Base-by-base conservation (phyloP, 495 filamentous ascomycete genomes). In the Collariella sp. region DNA sequence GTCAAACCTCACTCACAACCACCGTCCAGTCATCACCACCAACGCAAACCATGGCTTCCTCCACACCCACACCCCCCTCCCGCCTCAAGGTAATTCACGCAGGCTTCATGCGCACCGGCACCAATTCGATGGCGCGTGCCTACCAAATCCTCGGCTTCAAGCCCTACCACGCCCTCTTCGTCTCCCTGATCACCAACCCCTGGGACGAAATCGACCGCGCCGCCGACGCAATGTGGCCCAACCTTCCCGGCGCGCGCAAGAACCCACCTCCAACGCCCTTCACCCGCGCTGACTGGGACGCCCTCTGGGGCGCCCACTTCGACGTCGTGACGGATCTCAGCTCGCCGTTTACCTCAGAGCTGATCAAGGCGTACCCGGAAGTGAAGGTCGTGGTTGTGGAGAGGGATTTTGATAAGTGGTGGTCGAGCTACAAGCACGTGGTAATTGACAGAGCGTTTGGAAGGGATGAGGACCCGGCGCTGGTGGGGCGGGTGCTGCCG, bases 321-420 rank as follows among this genome's bases (percentile, higher is more conserved):
- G 63, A 71, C 22, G 69, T 69, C 33, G 62, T 72, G 5, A 67
- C 70, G 1, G 72, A 77, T 43, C 24, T 67, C 20, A 65, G 68
- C 0, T 43, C 55, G 23, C 34, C 66, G 2, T 78, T 76, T 44
- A 66, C 61, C 12, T 33, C 52, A 3, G 63, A 75, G 48, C 65
- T 76, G 2, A 65, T 76, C 47, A 50, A 53, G 7, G 69, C 71
- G 0, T 80, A 79, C 51, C 76, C 76, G 0, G 66, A 79, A 16
- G 72, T 68, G 7, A 67, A 72, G 48, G 72, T 77, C 39, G 64
- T 78, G 40, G 44, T 77, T 5, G 67, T 73, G 29, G 57, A 66
- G 34, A 63, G 70, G 4, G 59, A 70, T 46, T 65, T 61, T 49
- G 65, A 70, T 3, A 64, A 70, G n/a, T 64, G 61, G 33, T 78